Conservation (phyloP, 306 rosid species). For the Citrullus mucosospermus region DNA sequence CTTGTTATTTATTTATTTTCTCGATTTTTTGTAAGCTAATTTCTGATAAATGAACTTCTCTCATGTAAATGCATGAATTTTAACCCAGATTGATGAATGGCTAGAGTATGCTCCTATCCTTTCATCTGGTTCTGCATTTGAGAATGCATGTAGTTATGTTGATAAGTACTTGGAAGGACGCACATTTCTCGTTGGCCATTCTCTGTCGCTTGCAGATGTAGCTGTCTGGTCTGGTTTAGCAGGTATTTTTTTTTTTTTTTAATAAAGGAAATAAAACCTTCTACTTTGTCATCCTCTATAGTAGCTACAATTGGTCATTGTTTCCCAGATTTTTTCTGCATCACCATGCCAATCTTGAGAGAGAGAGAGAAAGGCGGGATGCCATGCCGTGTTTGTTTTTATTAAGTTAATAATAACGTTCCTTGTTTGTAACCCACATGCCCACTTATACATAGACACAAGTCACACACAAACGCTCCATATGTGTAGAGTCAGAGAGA, state of each 20-base stretch:
- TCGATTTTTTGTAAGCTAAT: not conserved
- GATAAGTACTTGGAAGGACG: slow-evolving; percentile 50
- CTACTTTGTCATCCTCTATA: not conserved
- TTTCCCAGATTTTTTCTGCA: not conserved
- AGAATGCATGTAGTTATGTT: slow-evolving; percentile 58
- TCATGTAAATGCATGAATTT: not conserved
- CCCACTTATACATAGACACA: not conserved
- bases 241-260: slow-evolving; percentile 25
- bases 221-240: slow-evolving; percentile 84
- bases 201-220: slow-evolving; percentile 68
- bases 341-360: not conserved
- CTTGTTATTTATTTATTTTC: not conserved
- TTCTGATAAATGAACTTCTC: not conserved
- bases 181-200: slow-evolving; percentile 45
- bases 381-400: not conserved
- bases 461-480: not conserved
- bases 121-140: slow-evolving; percentile 71
- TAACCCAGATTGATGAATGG: slow-evolving; percentile 63
- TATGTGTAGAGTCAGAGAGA: not conserved
- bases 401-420: not conserved
- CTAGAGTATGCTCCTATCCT: slow-evolving; percentile 62
- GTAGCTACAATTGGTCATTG: not conserved
- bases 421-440: not conserved
- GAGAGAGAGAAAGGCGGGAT: not conserved
- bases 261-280: not conserved